Percentiles rank a stretch among this genome's conserved stretches.
These are phyloP conservation scores for Geotrichum australiense DNA, from an alignment of 1,139 yeast genomes.

Conservation along the genomic window DNA sequence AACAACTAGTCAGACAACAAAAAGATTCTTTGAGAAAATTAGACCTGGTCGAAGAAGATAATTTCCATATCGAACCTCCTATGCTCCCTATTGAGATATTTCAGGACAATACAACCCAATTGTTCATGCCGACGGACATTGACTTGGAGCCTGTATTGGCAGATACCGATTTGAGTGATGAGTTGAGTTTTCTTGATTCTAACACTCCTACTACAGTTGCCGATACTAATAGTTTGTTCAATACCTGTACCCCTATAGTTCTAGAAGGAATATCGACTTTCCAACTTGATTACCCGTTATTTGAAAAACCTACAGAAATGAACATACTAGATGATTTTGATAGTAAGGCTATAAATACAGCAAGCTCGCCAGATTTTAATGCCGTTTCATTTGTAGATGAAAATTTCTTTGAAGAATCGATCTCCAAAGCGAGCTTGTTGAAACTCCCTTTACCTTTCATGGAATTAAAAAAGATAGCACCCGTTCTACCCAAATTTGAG, in stretches of 20 bases:
- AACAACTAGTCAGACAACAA: too few relatives aligned
- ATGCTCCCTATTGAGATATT: background rate
- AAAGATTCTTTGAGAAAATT: too few relatives aligned
- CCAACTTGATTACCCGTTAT: constrained; percentile 3
- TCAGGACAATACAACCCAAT: too few relatives aligned
- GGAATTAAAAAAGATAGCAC: background rate
- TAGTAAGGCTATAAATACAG: background rate
- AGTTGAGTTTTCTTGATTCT: background rate
- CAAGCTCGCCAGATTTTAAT: background rate
- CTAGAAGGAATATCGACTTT: too few relatives aligned
- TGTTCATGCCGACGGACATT: background rate
- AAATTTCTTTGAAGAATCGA: background rate
- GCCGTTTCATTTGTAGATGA: constrained; percentile 3
- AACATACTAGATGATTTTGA: background rate
- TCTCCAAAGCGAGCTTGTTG: background rate
- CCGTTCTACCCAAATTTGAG: constrained; percentile 8
- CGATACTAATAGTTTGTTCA: too few relatives aligned
- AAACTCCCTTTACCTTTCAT: constrained; percentile 13
- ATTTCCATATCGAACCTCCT: constrained; percentile 3
- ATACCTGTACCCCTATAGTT: too few relatives aligned
- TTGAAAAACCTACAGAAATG: background rate
- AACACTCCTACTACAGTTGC: background rate
- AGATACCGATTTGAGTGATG: constrained; percentile 8
- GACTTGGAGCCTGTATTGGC: constrained; percentile 8
- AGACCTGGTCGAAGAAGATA: too few relatives aligned